Conservation (phyloP, 129 eudicot species). For the Chrysanthemum lavandulifolium region DNA sequence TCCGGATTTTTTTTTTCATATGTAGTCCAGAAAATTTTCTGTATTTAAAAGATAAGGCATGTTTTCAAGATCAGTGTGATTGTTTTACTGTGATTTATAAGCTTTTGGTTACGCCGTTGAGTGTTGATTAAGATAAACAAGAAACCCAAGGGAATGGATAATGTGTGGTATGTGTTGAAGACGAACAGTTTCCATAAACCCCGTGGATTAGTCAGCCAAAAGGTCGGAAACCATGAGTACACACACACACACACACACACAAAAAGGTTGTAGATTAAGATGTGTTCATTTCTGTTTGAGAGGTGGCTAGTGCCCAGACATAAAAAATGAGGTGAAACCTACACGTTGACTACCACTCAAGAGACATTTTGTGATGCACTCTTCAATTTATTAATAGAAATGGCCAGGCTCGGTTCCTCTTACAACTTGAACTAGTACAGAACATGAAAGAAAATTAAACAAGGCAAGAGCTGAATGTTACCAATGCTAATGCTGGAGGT, state of each 20-base stretch:
- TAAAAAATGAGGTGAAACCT: background rate
- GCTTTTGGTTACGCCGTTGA: constrained; percentile 4
- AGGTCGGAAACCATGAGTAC: too few species aligned
- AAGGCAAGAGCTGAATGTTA: constrained; percentile 31
- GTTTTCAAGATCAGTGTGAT: constrained; percentile 8
- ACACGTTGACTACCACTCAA: background rate
- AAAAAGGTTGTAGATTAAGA: too few species aligned
- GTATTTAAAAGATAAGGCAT: background rate
- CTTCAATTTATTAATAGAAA: constrained; percentile 9
- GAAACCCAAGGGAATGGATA: constrained; percentile 5
- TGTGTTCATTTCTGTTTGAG: background rate
- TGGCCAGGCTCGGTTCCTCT: background rate
- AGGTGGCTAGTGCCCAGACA: constrained; percentile 16
- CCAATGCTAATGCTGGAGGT: constrained; percentile 43
- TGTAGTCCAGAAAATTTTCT: background rate
- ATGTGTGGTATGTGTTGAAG: constrained; percentile 1
- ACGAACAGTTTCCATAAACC: background rate
- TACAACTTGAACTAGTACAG: constrained; percentile 17
- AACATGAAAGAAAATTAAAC: background rate
- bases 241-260: too few species aligned
- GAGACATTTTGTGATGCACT: background rate
- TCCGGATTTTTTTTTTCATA: background rate
- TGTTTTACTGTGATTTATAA: background rate
- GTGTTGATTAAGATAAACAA: background rate
- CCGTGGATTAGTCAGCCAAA: too few species aligned